Evolutionary conservation across 2,329 filamentous ascomycete species (phyloP).

Genomic region (Ambrosiella xylebori): DNA sequence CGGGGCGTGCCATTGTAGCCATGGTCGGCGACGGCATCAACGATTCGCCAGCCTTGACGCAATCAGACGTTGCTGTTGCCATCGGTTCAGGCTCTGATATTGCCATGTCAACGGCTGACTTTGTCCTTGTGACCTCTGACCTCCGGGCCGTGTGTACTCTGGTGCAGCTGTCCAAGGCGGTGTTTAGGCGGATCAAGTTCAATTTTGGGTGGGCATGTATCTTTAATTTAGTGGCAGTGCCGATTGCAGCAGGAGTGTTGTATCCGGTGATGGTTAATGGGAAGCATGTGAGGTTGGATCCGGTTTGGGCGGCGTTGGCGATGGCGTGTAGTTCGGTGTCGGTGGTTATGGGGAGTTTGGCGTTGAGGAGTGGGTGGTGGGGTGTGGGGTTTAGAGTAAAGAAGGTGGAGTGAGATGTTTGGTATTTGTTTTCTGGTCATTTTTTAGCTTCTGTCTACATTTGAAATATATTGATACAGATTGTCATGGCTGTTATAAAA

Average conservation of each 20-base stretch:
- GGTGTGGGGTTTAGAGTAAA: conserved; percentile 27
- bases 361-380: conserved; percentile 38
- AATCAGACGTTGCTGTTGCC: conserved; percentile 69
- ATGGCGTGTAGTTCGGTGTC: conserved; percentile 89
- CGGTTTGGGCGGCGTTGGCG: conserved; percentile 74
- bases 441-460: not conserved
- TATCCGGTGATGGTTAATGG: conserved; percentile 38
- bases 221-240: conserved; percentile 65
- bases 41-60: conserved; percentile 65
- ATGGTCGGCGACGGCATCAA: conserved; percentile 89
- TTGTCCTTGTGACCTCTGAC: conserved; percentile 61
- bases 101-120: conserved; percentile 63
- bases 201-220: conserved; percentile 77
- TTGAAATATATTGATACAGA: not conserved
- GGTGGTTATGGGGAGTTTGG: conserved; percentile 67
- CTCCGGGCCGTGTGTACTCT: conserved; percentile 56
- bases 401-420: not conserved
- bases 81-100: conserved; percentile 73
- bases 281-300: conserved; percentile 47
- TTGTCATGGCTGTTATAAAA: too few relatives aligned
- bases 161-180: conserved; percentile 49
- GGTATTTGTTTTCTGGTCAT: not conserved
- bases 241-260: conserved; percentile 64
- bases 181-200: conserved; percentile 63
- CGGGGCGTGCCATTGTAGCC: conserved; percentile 40